Conservation (phyloP, 83 land plant species). For the Diphasiastrum complanatum region DNA sequence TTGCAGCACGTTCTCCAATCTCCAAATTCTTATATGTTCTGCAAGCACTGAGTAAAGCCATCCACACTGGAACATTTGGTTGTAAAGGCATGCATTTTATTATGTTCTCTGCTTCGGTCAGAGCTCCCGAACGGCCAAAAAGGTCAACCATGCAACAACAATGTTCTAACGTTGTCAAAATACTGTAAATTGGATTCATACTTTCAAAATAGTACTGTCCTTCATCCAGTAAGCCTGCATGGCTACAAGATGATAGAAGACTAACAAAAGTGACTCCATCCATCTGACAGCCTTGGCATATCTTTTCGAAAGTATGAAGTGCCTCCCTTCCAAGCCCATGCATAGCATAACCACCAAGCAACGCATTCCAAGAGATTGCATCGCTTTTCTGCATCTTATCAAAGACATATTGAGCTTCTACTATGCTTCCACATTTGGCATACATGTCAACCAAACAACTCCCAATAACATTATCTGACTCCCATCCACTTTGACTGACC, state of each 20-base stretch:
- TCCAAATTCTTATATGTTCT: constrained; percentile 11
- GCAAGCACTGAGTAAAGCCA: constrained; percentile 22
- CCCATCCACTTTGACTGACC: constrained; percentile 6
- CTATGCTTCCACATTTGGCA: too few species aligned
- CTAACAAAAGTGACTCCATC: constrained; percentile 18
- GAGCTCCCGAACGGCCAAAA: neutral
- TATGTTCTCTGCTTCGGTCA: neutral
- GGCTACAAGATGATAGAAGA: constrained; percentile 18
- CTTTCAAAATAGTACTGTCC: too few species aligned
- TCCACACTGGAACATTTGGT: constrained; percentile 22
- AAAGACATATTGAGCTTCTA: too few species aligned
- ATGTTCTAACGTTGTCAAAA: too few species aligned
- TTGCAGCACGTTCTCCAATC: constrained; percentile 20
- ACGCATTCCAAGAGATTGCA: too few species aligned
- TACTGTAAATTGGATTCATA: too few species aligned
- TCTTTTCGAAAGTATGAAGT: constrained; percentile 17
- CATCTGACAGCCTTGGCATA: constrained; percentile 17
- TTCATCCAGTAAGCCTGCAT: neutral
- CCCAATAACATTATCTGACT: constrained; percentile 1
- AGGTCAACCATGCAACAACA: constrained; percentile 1
- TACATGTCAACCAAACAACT: constrained; percentile 14
- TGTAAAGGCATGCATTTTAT: constrained; percentile 9
- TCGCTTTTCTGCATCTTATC: too few species aligned
- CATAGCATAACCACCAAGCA: too few species aligned
- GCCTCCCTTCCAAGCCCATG: constrained; percentile 18